These are phyloP conservation scores for Rhododendron molle DNA, from an alignment of 148 eudicot species.

Conservation along the genomic window DNA sequence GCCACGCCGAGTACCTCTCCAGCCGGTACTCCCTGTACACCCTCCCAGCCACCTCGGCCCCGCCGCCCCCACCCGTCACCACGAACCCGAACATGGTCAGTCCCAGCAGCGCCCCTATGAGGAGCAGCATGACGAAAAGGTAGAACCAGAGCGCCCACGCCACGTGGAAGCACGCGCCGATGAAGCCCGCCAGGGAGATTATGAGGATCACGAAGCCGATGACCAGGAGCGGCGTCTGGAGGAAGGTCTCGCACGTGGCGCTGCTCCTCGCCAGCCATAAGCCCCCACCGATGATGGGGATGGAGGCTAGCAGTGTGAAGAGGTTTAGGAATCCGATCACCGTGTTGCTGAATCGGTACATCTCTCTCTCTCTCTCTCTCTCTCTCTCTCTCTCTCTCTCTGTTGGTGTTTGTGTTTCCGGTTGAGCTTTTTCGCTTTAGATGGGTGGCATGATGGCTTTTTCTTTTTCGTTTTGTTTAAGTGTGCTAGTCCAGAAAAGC, in stretches of 20 bases:
- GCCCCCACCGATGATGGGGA: slow-evolving; percentile 80
- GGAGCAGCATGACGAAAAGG: slow-evolving; percentile 56
- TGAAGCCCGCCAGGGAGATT: slow-evolving; percentile 70
- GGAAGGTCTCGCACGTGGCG: slow-evolving; percentile 67
- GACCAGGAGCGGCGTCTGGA: slow-evolving; percentile 66
- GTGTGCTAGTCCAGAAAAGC: background rate
- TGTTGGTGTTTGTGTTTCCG: background rate
- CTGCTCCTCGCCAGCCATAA: slow-evolving; percentile 67
- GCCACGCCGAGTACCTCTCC: slow-evolving; percentile 55
- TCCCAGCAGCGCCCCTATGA: slow-evolving; percentile 40
- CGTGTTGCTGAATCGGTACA: slow-evolving; percentile 81
- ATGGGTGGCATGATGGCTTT: background rate
- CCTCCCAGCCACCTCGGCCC: slow-evolving; percentile 44
- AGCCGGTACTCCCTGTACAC: slow-evolving; percentile 60
- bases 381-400: too few relatives aligned
- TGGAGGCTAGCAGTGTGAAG: slow-evolving; percentile 66
- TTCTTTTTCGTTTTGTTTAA: background rate
- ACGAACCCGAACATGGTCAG: slow-evolving; percentile 70
- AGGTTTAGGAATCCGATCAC: slow-evolving; percentile 84
- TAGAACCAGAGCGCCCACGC: slow-evolving; percentile 82
- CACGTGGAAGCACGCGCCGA: slow-evolving; percentile 80
- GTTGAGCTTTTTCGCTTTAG: background rate
- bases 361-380: slow-evolving; percentile 14
- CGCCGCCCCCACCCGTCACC: slow-evolving; percentile 64
- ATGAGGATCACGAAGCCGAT: slow-evolving; percentile 65